Evolutionary conservation across 2,329 filamentous ascomycete genomes (phyloP).

Genomic region (Fusarium illudens): DNA sequence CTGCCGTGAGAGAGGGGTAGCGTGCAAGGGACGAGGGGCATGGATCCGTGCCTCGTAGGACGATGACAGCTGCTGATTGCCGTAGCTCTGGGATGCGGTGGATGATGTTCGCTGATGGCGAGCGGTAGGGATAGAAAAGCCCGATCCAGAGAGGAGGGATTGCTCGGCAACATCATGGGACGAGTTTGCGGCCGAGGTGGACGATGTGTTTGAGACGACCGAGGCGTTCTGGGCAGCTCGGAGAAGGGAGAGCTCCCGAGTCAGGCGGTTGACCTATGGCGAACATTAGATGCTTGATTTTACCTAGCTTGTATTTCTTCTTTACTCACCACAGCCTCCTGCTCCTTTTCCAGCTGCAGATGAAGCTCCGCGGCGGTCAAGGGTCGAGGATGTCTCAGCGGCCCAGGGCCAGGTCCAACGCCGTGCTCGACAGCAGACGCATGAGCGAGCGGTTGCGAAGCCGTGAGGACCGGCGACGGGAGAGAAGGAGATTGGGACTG

Average conservation of each 20-base stretch:
- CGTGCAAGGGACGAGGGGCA: constrained; percentile 55
- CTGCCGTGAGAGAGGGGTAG: constrained; percentile 60
- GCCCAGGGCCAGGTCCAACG: constrained; percentile 69
- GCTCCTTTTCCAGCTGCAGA: constrained; percentile 90
- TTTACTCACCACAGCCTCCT: constrained; percentile 82
- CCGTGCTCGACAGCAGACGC: constrained; percentile 47
- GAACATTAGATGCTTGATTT: neutral
- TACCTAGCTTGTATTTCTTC: rapidly evolving
- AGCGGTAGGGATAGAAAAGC: constrained; percentile 64
- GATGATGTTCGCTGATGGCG: constrained; percentile 68
- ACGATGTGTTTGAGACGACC: constrained; percentile 71
- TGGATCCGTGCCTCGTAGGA: constrained; percentile 52
- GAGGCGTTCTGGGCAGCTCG: constrained; percentile 75
- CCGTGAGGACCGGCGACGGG: constrained; percentile 42
- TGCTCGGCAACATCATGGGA: constrained; percentile 59
- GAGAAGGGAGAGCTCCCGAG: constrained; percentile 86
- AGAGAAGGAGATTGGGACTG: constrained; percentile 48
- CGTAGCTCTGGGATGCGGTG: constrained; percentile 61
- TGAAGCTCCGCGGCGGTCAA: constrained; percentile 90
- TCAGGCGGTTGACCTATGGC: constrained; percentile 85
- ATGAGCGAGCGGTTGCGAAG: constrained; percentile 41
- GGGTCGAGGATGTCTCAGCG: constrained; percentile 85
- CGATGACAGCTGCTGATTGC: constrained; percentile 48
- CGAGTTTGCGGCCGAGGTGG: constrained; percentile 63
- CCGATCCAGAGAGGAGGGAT: constrained; percentile 64